Evolutionary conservation across 2,329 filamentous ascomycete species (phyloP).

Genomic region (Colletotrichum cordylinicola): DNA sequence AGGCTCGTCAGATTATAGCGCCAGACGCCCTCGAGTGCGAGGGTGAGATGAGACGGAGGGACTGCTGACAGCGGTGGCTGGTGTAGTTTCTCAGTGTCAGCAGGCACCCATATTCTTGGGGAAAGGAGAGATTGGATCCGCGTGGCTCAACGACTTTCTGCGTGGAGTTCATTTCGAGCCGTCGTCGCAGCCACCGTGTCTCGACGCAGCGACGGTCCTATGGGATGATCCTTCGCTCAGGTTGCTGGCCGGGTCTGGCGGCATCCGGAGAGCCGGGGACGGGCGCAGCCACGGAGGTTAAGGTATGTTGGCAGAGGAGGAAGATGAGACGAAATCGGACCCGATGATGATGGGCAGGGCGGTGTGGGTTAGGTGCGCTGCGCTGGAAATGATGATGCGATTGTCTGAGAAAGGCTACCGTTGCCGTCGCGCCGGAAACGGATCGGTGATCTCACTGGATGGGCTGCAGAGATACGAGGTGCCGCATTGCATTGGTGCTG

Average conservation of each 20-base stretch:
- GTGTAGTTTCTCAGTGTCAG: neutral
- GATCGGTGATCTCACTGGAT: neutral
- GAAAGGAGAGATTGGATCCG: neutral
- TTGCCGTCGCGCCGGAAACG: neutral
- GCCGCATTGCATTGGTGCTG: neutral
- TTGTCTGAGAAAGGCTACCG: neutral
- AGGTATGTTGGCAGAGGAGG: neutral
- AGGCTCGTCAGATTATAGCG: neutral
- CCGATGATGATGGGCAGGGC: neutral
- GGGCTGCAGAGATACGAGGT: neutral
- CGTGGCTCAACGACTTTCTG: neutral
- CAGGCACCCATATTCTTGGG: neutral
- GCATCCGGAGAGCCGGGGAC: neutral
- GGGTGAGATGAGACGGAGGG: neutral
- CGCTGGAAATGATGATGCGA: neutral
- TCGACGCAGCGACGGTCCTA: neutral
- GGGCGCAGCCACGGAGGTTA: neutral
- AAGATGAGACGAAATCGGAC: neutral
- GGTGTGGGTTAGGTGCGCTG: neutral
- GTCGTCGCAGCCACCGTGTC: neutral
- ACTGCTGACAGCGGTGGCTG: slow-evolving; percentile 1
- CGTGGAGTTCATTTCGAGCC: neutral
- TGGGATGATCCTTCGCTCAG: neutral
- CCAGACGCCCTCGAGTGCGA: neutral
- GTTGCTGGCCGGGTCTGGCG: neutral